These are phyloP conservation scores for Candida fluviatilis DNA, from an alignment of 805 yeast species.

Conservation along the genomic window DNA sequence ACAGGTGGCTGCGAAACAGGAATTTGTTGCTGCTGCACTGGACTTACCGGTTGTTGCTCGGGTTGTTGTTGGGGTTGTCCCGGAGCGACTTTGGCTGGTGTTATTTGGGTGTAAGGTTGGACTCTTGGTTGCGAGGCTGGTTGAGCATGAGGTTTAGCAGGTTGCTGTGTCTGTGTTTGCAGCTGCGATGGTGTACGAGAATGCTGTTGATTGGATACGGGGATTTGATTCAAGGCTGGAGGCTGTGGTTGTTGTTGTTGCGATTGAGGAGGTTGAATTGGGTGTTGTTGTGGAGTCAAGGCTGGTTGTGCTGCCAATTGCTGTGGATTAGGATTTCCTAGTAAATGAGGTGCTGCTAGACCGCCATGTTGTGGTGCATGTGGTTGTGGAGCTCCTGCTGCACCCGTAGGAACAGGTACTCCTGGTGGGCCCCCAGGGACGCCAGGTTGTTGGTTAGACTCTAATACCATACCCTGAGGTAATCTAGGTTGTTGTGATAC, in stretches of 20 bases:
- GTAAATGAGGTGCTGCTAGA: constrained; percentile 1
- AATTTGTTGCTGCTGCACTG: too few relatives aligned
- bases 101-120: constrained; percentile 5
- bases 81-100: constrained; percentile 3
- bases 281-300: constrained; percentile 13
- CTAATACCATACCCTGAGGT: constrained; percentile 64
- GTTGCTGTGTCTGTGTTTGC: constrained; percentile 3
- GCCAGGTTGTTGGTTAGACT: constrained; percentile 26
- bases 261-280: constrained; percentile 11
- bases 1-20: constrained; percentile 1
- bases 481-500: constrained; percentile 56
- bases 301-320: constrained; percentile 5
- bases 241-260: constrained; percentile 10
- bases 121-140: constrained; percentile 1
- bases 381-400: constrained; percentile 4
- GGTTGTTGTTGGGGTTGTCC: constrained; percentile 4
- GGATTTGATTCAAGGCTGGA: constrained; percentile 14
- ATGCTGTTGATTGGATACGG: constrained; percentile 9
- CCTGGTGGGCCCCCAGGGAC: constrained; percentile 10
- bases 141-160: constrained; percentile 6
- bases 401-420: constrained; percentile 5
- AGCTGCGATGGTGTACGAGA: constrained; percentile 5
- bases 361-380: constrained; percentile 9
- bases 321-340: constrained; percentile 1
- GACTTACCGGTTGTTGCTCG: constrained; percentile 4